phyloP scores from a whole-genome alignment of 1,139 yeast species.

The Yamadazyma sp. region DNA sequence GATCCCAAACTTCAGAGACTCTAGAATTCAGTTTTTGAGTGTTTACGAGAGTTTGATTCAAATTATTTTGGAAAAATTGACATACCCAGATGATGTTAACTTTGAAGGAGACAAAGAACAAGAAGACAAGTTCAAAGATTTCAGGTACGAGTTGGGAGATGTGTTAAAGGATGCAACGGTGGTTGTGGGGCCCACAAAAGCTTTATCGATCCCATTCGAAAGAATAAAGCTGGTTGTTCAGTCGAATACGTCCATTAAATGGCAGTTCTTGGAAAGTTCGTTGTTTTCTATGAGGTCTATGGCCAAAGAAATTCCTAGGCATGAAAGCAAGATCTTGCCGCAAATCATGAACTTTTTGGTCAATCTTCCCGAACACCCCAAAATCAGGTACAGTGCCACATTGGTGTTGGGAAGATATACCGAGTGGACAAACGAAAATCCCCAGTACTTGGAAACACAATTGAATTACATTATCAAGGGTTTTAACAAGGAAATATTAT shows the following conservation, averaged over 20 bases:
- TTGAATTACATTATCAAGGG: constrained; percentile 83
- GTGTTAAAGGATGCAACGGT: constrained; percentile 93
- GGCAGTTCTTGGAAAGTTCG: constrained; percentile 94
- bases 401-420: constrained; percentile 92
- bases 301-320: constrained; percentile 84
- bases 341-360: constrained; percentile 70
- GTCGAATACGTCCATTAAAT: constrained; percentile 35
- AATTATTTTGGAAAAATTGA: constrained; percentile 69
- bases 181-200: constrained; percentile 74
- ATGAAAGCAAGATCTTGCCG: constrained; percentile 72
- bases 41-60: constrained; percentile 64
- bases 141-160: constrained; percentile 96
- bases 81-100: constrained; percentile 61
- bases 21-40: constrained; percentile 57
- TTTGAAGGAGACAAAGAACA: constrained; percentile 71
- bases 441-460: constrained; percentile 78
- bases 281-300: constrained; percentile 87
- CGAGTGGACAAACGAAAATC: constrained; percentile 89
- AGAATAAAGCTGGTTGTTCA: constrained; percentile 44
- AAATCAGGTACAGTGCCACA: constrained; percentile 88
- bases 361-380: constrained; percentile 80
- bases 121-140: constrained; percentile 90
- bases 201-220: constrained; percentile 63
- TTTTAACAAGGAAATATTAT: constrained; percentile 31
- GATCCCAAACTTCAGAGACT: constrained; percentile 59